Evolutionary conservation across 352 stramenopile genomes (phyloP), one percentile per base, ranked within the genome.

Genomic region (Pythium aquatile): DNA sequence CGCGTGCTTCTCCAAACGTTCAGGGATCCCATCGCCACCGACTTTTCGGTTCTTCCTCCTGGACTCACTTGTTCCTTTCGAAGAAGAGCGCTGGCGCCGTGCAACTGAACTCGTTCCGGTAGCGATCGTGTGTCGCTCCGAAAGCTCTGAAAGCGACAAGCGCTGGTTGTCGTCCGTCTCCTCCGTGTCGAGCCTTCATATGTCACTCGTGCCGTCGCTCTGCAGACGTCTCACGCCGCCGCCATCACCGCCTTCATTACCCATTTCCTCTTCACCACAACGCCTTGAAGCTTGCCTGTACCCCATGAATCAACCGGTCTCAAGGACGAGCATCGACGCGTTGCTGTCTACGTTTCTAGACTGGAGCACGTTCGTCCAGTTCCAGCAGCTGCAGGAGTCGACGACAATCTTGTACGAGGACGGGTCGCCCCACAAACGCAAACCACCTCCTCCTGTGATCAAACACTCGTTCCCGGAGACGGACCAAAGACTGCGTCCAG

Each of bases 351-450:
- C 61, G 6, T 73, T 87, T 42, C 65, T 85, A 10, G 68, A 85
- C 47, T 90, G 81, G 81, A 58, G 56, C 32, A 57, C 76, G 1
- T 88, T 87, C 33, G 60, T 78, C 10, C 62, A 72, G 35, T 86
- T 88, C 24, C 81, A 88, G 46, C 66, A 78, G 26, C 65, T 90
- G 0, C 81, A 88, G 30, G 62, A 80, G 37, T 70, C 77, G 14
- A 60, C 66, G 0, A 46, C 70, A 5, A 58, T 87, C 8, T 77
- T 78, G 17, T 69, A 77, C 13, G 46, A 30, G 14, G 26, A 46
- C n/a, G 33, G 30, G 53, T 54, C 26, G 16, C 58, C 39, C 4
- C 16, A 55, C 9, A 68, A 64, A 39, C 32, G 28, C 20, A 58
- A 51, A 17, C 46, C 7, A 8, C 8, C 33, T 46, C 13, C 17